Evolutionary conservation across 2,329 filamentous ascomycete species (phyloP).

Genomic region (Alternaria sp.): DNA sequence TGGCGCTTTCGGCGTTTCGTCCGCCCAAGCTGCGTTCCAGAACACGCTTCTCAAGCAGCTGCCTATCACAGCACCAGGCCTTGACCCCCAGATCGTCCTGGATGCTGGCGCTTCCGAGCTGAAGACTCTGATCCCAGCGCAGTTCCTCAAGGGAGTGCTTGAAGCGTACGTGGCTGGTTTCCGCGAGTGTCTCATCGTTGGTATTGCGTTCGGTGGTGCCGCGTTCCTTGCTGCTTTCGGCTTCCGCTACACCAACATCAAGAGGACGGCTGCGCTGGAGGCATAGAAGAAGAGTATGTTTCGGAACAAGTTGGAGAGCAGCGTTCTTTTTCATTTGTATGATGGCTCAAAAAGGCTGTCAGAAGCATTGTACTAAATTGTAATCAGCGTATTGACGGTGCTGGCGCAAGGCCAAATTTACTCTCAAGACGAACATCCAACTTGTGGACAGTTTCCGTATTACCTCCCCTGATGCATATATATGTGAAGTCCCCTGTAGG

Average conservation of each 20-base stretch:
- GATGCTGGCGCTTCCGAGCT: slow-evolving; percentile 44
- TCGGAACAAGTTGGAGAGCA: neutral
- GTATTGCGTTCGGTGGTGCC: slow-evolving; percentile 1
- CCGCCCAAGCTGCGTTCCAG: slow-evolving; percentile 50
- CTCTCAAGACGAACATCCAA: neutral
- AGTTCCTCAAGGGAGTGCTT: neutral
- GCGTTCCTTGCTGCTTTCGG: slow-evolving; percentile 1
- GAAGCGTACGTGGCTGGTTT: neutral
- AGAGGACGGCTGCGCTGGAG: neutral
- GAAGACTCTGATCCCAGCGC: neutral
- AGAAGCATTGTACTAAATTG: neutral
- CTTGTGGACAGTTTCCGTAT: neutral
- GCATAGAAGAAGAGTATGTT: neutral
- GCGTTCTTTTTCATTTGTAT: neutral
- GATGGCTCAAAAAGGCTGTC: neutral
- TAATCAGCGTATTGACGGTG: neutral
- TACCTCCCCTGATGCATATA: neutral
- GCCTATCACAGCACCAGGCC: slow-evolving; percentile 35
- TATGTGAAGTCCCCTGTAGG: neutral
- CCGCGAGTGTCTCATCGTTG: neutral
- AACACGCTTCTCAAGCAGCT: slow-evolving; percentile 45
- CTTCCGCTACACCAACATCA: slow-evolving; percentile 1
- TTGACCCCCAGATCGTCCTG: slow-evolving; percentile 33
- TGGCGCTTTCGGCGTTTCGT: slow-evolving; percentile 51
- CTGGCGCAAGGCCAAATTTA: neutral